Conservation (phyloP, 805 yeast genomes). For the Metschnikowia peoriensis region DNA sequence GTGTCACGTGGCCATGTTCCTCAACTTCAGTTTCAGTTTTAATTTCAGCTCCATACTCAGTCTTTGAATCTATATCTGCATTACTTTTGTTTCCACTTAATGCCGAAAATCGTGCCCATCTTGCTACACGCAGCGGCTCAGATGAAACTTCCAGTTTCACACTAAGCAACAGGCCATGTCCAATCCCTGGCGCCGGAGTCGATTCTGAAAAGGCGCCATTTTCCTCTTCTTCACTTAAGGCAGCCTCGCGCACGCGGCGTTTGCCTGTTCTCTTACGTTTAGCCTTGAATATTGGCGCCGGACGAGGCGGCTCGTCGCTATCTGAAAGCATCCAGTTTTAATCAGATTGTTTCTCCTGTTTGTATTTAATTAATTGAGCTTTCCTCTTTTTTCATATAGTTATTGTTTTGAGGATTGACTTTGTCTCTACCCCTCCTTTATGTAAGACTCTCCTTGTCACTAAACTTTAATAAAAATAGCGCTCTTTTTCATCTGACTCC, state of each 20-base stretch:
- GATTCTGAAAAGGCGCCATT: neutral
- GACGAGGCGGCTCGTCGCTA: neutral
- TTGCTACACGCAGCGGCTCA: conserved; percentile 4
- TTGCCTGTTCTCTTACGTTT: neutral
- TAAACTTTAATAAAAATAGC: no score
- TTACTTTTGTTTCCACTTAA: neutral
- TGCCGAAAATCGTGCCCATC: conserved; percentile 7
- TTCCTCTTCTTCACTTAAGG: neutral
- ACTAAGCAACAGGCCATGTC: neutral
- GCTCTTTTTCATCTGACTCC: neutral
- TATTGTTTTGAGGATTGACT: neutral
- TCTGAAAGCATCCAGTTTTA: neutral
- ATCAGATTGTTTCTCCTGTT: neutral
- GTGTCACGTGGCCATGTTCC: neutral
- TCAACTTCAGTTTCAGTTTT: neutral
- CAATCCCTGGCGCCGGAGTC: neutral
- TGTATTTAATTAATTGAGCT: neutral
- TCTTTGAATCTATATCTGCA: neutral
- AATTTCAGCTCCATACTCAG: no score
- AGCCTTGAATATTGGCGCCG: neutral
- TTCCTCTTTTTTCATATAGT: neutral
- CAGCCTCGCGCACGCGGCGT: conserved; percentile 3
- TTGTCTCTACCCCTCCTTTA: no score
- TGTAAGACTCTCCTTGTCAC: no score
- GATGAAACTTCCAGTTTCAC: neutral